phyloP scores from a whole-genome alignment of 164 flowering plant species.

The Vitis rupestris region DNA sequence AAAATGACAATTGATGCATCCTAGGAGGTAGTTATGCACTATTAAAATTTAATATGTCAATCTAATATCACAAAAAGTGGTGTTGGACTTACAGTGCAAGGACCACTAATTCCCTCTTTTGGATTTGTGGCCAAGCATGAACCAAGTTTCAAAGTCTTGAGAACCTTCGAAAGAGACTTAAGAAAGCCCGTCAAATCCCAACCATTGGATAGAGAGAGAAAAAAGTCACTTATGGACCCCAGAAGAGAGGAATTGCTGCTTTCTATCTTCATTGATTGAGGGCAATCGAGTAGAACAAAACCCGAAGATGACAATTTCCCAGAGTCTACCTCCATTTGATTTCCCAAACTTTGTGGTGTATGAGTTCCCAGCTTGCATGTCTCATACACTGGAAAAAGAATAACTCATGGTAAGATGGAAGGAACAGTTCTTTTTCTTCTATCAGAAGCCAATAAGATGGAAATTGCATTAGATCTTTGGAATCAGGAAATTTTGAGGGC shows the following conservation, averaged over 20 bases:
- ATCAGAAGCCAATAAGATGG: background rate
- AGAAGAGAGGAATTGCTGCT: constrained; percentile 64
- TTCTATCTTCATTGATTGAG: constrained; percentile 81
- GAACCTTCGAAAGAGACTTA: constrained; percentile 77
- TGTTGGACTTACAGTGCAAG: constrained; percentile 64
- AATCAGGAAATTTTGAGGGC: background rate
- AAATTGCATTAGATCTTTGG: background rate
- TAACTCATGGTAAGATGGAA: constrained; percentile 4
- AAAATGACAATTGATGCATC: too few species aligned
- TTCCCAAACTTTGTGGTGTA: constrained; percentile 71
- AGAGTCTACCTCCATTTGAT: constrained; percentile 65
- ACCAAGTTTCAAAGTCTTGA: constrained; percentile 67
- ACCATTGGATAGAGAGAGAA: constrained; percentile 80
- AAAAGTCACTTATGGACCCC: constrained; percentile 90
- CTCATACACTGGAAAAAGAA: constrained; percentile 71
- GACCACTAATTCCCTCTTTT: constrained; percentile 69
- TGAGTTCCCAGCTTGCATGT: constrained; percentile 94
- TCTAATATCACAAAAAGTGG: background rate
- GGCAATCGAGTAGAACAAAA: constrained; percentile 84
- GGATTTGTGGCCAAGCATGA: constrained; percentile 42
- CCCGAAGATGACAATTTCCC: constrained; percentile 77
- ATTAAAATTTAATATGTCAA: background rate
- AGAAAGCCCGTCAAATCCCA: constrained; percentile 88
- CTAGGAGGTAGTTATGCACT: background rate
- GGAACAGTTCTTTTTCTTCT: background rate